Evolutionary conservation across 2,329 filamentous ascomycete genomes (phyloP), one percentile per base, ranked within the genome.

Genomic region (Colletotrichum chlorophyti): DNA sequence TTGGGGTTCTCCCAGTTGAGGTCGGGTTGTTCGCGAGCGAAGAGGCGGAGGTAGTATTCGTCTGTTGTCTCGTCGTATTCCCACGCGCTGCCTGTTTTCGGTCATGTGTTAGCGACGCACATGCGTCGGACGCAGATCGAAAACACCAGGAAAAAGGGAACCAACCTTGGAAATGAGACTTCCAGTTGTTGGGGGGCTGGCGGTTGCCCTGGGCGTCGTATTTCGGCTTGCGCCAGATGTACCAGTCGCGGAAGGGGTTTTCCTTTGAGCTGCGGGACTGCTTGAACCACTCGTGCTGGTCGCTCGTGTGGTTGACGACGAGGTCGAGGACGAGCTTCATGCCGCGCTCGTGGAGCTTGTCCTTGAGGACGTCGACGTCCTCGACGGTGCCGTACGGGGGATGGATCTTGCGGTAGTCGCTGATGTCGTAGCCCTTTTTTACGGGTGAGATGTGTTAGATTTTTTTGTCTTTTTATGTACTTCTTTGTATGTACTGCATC

Each of bases 1-100:
- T 81, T 80, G 0, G 80, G 79, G 65, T 89, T 88, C 68, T 91
- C 87, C 89, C 89, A 93, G 74, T 93, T 93, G 35, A 93, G 81
- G 63, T 93, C 90, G 0, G 90, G 90, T 68, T 92, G 90, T 63
- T 89, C 84, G 5, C 80, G 81, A 37, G 84, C 83, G 71, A 91
- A 93, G 26, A 93, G 80, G 61, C 86, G 84, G 1, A 92, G 83
- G 67, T 91, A 84, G 66, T 82, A 83, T 62, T 83, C 78, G 10
- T 72, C 70, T 0, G 79, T 81, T 11, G 69, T 60, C 64, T 80
- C 78, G 58, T 83, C 79, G 37, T 77, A 84, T 43, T 78, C 73
- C 79, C 79, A 83, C 2, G 74, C 75, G 55, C 70, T 73, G 64
- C 79, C 78, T 73, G 21, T 29, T n/a, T n/a, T n/a, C n/a, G 29